Evolutionary conservation across 306 rosid genomes (phyloP).

Genomic region (Acacia crassicarpa): DNA sequence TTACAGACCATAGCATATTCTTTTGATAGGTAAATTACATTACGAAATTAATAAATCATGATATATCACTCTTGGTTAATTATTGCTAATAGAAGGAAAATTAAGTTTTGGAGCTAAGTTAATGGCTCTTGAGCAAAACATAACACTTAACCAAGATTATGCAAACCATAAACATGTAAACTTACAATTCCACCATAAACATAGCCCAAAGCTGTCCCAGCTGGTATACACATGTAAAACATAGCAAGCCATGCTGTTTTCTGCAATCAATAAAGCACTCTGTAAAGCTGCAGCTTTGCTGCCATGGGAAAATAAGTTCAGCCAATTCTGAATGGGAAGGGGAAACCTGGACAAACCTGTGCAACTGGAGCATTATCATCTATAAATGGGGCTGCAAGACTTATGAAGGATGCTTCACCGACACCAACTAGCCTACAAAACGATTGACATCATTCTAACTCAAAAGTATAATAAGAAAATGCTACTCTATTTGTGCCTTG

Average conservation of each 20-base stretch:
- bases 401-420: constrained; percentile 97
- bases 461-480: constrained; percentile 29
- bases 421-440: constrained; percentile 88
- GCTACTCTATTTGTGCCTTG: constrained; percentile 21
- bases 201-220: constrained; percentile 94
- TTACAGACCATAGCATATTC: background rate
- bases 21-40: background rate
- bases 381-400: constrained; percentile 96
- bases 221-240: constrained; percentile 96
- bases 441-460: constrained; percentile 22
- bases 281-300: constrained; percentile 24
- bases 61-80: background rate
- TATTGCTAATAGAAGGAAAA: constrained; percentile 13
- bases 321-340: constrained; percentile 12
- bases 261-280: constrained; percentile 47
- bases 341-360: constrained; percentile 56
- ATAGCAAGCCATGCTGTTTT: constrained; percentile 94
- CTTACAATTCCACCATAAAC: constrained; percentile 92
- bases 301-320: constrained; percentile 20
- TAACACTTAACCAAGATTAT: background rate
- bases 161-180: constrained; percentile 19
- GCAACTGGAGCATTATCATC: constrained; percentile 90
- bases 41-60: background rate
- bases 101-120: background rate
- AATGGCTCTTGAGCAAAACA: background rate